phyloP scores from a whole-genome alignment of 352 stramenopile species.

The Globisporangium iwayamae region DNA sequence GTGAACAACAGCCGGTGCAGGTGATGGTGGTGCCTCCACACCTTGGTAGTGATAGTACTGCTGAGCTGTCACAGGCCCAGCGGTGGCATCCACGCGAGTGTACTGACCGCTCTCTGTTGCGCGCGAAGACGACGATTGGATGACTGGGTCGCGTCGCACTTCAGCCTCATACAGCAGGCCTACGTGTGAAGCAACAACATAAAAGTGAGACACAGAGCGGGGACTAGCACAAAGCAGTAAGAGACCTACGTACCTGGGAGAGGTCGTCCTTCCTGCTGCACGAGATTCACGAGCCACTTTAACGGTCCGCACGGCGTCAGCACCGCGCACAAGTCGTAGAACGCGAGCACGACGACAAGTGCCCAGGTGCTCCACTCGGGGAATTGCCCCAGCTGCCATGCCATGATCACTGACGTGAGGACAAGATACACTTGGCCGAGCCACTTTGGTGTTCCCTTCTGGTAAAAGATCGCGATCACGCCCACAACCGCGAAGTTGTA shows the following conservation, averaged over 20 bases:
- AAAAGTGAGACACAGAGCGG: neutral
- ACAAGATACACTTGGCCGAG: slow-evolving; percentile 95
- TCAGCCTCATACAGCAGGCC: slow-evolving; percentile 75
- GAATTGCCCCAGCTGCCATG: slow-evolving; percentile 97
- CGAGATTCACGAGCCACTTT: slow-evolving; percentile 94
- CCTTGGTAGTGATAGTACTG: slow-evolving; percentile 74
- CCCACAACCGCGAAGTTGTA: slow-evolving; percentile 92
- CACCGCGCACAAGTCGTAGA: slow-evolving; percentile 99
- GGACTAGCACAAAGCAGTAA: neutral
- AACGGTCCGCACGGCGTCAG: slow-evolving; percentile 98
- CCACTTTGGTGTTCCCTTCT: slow-evolving; percentile 74
- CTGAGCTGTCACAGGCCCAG: slow-evolving; percentile 28
- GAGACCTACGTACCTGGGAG: slow-evolving; percentile 73
- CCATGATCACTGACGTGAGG: slow-evolving; percentile 96
- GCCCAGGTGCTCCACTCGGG: slow-evolving; percentile 93
- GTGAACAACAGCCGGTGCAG: slow-evolving; percentile 3
- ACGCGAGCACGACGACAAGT: slow-evolving; percentile 92
- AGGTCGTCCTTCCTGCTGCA: slow-evolving; percentile 86
- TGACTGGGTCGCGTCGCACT: slow-evolving; percentile 37
- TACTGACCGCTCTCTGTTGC: slow-evolving; percentile 11
- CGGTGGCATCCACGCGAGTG: neutral
- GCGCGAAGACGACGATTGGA: slow-evolving; percentile 16
- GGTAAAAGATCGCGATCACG: slow-evolving; percentile 89
- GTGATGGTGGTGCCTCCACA: slow-evolving; percentile 29
- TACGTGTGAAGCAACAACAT: slow-evolving; percentile 16